Evolutionary conservation across 225 moss, liverwort and hornwort species (phyloP).

Genomic region (Neckera pumila): DNA sequence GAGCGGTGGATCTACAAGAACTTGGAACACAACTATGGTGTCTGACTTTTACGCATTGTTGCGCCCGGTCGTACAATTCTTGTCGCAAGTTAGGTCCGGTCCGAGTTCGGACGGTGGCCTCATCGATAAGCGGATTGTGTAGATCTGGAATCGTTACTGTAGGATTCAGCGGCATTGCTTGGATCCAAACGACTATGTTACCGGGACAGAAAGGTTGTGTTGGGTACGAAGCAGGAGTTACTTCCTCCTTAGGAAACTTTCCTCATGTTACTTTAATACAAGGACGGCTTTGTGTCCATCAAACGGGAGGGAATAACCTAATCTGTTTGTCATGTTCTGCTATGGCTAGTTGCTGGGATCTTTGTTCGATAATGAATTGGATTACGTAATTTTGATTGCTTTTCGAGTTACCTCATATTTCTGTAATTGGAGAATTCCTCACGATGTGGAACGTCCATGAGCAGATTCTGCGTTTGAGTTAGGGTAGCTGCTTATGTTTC

Average conservation of each 20-base stretch:
- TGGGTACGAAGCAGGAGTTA: not conserved
- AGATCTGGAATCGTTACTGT: not conserved
- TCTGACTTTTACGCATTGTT: not conserved
- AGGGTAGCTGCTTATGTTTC: not conserved
- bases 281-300: not conserved
- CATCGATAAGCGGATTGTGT: not conserved
- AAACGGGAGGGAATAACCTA: not conserved
- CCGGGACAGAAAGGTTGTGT: not conserved
- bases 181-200: not conserved
- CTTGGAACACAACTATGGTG: not conserved
- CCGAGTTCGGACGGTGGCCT: not conserved
- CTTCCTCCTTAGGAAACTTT: no score
- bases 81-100: not conserved
- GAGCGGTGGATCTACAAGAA: not conserved
- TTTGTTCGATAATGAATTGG: not conserved
- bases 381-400: not conserved
- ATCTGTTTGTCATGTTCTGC: not conserved
- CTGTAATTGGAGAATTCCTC: no score
- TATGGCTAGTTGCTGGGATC: not conserved
- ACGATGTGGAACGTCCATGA: not conserved
- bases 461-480: not conserved
- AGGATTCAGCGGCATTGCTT: not conserved
- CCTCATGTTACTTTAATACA: not conserved
- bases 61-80: not conserved
- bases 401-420: not conserved